phyloP scores from a whole-genome alignment of 2,329 filamentous ascomycete genomes.

The Clarireedia paspali region DNA sequence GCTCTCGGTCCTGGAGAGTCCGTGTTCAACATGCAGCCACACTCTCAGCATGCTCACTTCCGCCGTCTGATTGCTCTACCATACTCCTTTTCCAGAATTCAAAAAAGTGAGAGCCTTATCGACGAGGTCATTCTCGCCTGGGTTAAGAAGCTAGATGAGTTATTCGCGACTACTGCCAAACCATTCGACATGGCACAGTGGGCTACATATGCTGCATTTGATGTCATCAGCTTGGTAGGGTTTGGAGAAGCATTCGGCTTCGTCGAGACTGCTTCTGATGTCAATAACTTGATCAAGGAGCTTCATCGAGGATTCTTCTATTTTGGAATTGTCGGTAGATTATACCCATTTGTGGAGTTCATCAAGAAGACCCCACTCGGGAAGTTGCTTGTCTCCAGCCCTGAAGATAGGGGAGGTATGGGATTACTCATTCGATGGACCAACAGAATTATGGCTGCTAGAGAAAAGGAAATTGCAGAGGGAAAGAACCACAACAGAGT shows the following conservation, averaged over 20 bases:
- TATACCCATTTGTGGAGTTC: constrained; percentile 47
- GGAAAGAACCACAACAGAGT: constrained; percentile 37
- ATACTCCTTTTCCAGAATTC: constrained; percentile 47
- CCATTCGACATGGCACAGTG: constrained; percentile 48
- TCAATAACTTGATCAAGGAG: constrained; percentile 45
- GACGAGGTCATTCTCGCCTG: constrained; percentile 43
- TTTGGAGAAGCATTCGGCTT: constrained; percentile 51
- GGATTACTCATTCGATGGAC: constrained; percentile 50
- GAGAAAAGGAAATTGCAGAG: constrained; percentile 38
- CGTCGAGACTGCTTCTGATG: constrained; percentile 42
- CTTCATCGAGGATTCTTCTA: constrained; percentile 36
- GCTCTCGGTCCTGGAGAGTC: constrained; percentile 47
- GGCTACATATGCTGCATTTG: constrained; percentile 43
- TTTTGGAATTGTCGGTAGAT: constrained; percentile 36
- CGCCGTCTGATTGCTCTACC: constrained; percentile 47
- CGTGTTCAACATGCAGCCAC: constrained; percentile 50
- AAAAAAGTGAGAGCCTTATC: constrained; percentile 50
- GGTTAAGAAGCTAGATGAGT: constrained; percentile 38
- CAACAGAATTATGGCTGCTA: constrained; percentile 42
- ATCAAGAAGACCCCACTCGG: constrained; percentile 45
- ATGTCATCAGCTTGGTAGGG: constrained; percentile 48
- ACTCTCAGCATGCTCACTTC: constrained; percentile 41
- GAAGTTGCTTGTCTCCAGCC: constrained; percentile 45
- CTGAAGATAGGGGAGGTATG: constrained; percentile 45
- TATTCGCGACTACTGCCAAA: constrained; percentile 38